Evolutionary conservation across 106 monocot genomes (phyloP).

Genomic region (Dioscorea zingiberensis): DNA sequence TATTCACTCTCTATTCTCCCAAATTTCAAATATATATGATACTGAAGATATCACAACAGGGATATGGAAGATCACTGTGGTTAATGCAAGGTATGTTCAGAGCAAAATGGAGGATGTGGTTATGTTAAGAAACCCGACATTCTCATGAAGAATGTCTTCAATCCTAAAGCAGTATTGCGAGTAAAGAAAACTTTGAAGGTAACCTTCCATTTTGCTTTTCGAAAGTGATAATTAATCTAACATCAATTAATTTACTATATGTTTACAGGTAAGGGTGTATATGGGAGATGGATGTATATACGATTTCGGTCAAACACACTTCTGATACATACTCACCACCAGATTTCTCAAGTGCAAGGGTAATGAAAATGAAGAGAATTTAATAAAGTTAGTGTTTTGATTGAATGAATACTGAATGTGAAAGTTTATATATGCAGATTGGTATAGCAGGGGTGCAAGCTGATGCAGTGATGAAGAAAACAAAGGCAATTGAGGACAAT

Average conservation of each 20-base stretch:
- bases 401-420: too few relatives aligned
- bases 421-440: slow-evolving; percentile 20
- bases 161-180: slow-evolving; percentile 33
- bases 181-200: slow-evolving; percentile 49
- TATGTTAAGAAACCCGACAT: slow-evolving; percentile 64
- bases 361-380: slow-evolving; percentile 6
- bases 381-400: background rate
- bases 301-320: slow-evolving; percentile 39
- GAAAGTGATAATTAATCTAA: too few relatives aligned
- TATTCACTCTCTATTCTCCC: too few relatives aligned
- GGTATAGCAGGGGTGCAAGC: slow-evolving; percentile 47
- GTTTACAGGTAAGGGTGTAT: slow-evolving; percentile 53
- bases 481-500: slow-evolving; percentile 34
- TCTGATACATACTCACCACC: slow-evolving; percentile 59
- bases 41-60: slow-evolving; percentile 18
- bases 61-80: slow-evolving; percentile 62
- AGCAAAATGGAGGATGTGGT: slow-evolving; percentile 70
- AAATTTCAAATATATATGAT: background rate
- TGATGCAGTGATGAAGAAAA: slow-evolving; percentile 39
- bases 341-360: slow-evolving; percentile 65
- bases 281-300: slow-evolving; percentile 76
- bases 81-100: slow-evolving; percentile 62
- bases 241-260: background rate
- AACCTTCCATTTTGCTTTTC: too few relatives aligned
- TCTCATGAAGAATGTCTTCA: slow-evolving; percentile 34